These are phyloP conservation scores for Aspergillus fumigatiaffinis DNA, from an alignment of 2,329 filamentous ascomycete genomes.

Conservation along the genomic window DNA sequence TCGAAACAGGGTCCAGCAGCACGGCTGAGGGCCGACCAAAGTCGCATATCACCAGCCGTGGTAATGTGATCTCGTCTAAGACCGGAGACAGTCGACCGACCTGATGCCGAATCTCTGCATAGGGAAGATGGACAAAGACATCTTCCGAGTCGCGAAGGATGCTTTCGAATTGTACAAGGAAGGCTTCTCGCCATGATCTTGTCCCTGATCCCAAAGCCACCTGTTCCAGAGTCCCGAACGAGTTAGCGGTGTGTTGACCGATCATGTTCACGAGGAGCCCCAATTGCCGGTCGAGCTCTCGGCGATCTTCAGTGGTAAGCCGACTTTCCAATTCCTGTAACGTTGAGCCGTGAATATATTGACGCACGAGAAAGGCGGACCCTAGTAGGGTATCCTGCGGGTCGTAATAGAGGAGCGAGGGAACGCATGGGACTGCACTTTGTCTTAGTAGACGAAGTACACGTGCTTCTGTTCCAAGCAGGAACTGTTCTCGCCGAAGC, in stretches of 20 bases:
- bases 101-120: constrained; percentile 51
- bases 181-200: constrained; percentile 52
- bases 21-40: constrained; percentile 49
- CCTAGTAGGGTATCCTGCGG: constrained; percentile 22
- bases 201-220: constrained; percentile 46
- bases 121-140: constrained; percentile 55
- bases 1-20: constrained; percentile 47
- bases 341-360: constrained; percentile 32
- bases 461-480: constrained; percentile 39
- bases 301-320: constrained; percentile 28
- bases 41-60: constrained; percentile 50
- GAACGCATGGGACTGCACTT: constrained; percentile 32
- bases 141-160: constrained; percentile 57
- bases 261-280: constrained; percentile 39
- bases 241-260: constrained; percentile 42
- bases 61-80: constrained; percentile 49
- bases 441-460: constrained; percentile 35
- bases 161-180: constrained; percentile 49
- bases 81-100: constrained; percentile 41
- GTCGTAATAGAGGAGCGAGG: constrained; percentile 37
- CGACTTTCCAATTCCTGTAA: constrained; percentile 28
- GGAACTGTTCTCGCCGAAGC: constrained; percentile 36
- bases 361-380: constrained; percentile 36
- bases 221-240: constrained; percentile 50
- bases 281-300: constrained; percentile 33